These are phyloP conservation scores for Epichloe gansuensis DNA, from an alignment of 2,329 filamentous ascomycete genomes.

Conservation along the genomic window DNA sequence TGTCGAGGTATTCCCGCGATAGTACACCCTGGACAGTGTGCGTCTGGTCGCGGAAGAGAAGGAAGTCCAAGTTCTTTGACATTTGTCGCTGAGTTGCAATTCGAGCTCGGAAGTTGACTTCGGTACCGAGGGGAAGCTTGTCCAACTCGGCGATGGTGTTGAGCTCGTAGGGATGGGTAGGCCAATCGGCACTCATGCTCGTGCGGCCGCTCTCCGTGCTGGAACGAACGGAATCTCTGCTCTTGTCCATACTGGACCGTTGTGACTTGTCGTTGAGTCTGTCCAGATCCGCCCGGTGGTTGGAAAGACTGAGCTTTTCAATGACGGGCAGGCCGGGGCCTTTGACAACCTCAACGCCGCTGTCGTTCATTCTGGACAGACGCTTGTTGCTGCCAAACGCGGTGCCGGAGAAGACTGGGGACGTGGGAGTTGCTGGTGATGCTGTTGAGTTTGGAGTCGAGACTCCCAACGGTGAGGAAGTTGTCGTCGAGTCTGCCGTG, in stretches of 20 bases:
- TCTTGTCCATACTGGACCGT: constrained; percentile 16
- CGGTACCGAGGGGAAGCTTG: constrained; percentile 23
- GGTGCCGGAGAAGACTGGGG: constrained; percentile 1
- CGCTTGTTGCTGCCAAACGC: constrained; percentile 12
- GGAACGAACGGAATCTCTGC: constrained; percentile 13
- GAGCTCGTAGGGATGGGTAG: constrained; percentile 27
- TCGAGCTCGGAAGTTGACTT: constrained; percentile 30
- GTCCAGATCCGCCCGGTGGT: constrained; percentile 10
- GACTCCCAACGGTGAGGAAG: constrained; percentile 1
- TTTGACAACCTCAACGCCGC: constrained; percentile 18
- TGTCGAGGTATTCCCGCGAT: constrained; percentile 42
- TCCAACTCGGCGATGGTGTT: constrained; percentile 27
- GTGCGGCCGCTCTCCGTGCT: constrained; percentile 25
- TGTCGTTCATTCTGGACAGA: constrained; percentile 20
- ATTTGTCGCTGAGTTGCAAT: constrained; percentile 60
- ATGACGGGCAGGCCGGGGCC: constrained; percentile 18
- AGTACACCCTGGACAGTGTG: constrained; percentile 78
- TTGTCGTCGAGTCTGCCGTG: constrained; percentile 5
- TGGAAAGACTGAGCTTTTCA: constrained; percentile 16
- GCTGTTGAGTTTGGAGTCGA: constrained; percentile 7
- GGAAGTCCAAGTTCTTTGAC: constrained; percentile 71
- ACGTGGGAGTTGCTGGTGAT: constrained; percentile 7
- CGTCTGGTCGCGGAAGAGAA: constrained; percentile 76
- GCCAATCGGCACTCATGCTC: constrained; percentile 25
- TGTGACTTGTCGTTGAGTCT: constrained; percentile 8